Evolutionary conservation across 257 asterid species (phyloP).

Genomic region (Hygrophila difformis): DNA sequence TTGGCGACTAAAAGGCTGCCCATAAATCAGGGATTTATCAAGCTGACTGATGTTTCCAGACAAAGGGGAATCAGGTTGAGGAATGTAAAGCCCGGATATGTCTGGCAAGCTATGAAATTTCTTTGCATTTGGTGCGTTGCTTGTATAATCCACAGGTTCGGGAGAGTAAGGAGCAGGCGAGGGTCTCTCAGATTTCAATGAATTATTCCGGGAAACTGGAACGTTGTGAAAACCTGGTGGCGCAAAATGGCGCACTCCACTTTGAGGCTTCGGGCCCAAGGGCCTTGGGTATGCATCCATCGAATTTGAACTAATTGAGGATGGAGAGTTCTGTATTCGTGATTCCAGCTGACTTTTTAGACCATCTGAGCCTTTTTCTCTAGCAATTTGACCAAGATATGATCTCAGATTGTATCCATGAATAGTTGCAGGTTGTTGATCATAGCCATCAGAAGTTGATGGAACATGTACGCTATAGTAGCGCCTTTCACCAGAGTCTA

Average conservation of each 20-base stretch:
- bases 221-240: constrained; percentile 93
- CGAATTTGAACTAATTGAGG: constrained; percentile 29
- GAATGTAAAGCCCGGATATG: constrained; percentile 67
- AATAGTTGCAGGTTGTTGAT: constrained; percentile 83
- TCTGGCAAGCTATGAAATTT: constrained; percentile 85
- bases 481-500: constrained; percentile 74
- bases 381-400: constrained; percentile 28
- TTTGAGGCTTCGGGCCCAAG: constrained; percentile 45
- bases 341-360: constrained; percentile 23
- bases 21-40: constrained; percentile 36
- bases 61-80: constrained; percentile 37
- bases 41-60: constrained; percentile 26
- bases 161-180: constrained; percentile 36
- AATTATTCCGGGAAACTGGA: constrained; percentile 64
- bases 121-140: constrained; percentile 41
- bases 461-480: constrained; percentile 69
- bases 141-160: constrained; percentile 32
- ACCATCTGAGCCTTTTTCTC: constrained; percentile 20
- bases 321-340: constrained; percentile 19
- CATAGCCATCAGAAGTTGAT: constrained; percentile 53
- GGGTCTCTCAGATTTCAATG: constrained; percentile 55
- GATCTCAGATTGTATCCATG: constrained; percentile 70
- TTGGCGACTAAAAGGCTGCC: constrained; percentile 33
- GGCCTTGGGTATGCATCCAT: constrained; percentile 41
- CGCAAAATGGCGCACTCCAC: constrained; percentile 35